A percentile compares a stretch with the other conserved stretches of the same genome.
Conservation (phyloP, 805 yeast species). For the Metschnikowia proteae region DNA sequence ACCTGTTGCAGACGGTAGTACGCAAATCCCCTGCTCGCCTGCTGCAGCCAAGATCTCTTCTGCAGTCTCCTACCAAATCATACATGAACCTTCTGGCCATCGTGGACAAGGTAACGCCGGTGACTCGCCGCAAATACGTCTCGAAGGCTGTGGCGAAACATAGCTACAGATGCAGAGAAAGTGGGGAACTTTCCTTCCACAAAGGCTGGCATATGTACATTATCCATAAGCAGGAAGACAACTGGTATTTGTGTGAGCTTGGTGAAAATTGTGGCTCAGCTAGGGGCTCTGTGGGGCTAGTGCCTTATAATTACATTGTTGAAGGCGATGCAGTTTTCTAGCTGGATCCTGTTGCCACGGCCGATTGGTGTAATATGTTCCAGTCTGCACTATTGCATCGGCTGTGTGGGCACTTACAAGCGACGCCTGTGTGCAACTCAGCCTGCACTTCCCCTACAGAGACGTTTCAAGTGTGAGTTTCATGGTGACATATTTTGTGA, state of each 20-base stretch:
- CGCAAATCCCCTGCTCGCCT: neutral
- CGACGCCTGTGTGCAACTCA: too few relatives aligned
- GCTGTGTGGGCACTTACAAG: too few relatives aligned
- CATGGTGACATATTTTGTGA: too few relatives aligned
- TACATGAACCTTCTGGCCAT: conserved; percentile 30
- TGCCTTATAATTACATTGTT: conserved; percentile 41
- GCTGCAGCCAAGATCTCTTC: conserved; percentile 21
- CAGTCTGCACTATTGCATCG: too few relatives aligned
- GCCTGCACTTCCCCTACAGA: too few relatives aligned
- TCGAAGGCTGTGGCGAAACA: conserved; percentile 39
- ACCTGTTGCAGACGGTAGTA: conserved; percentile 12
- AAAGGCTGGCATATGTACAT: conserved; percentile 42
- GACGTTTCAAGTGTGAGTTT: too few relatives aligned
- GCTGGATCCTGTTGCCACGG: too few relatives aligned
- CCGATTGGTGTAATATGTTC: too few relatives aligned
- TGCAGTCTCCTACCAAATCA: conserved; percentile 34
- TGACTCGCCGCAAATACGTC: conserved; percentile 26
- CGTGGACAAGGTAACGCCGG: conserved; percentile 30
- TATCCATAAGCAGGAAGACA: conserved; percentile 41
- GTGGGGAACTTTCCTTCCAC: conserved; percentile 38
- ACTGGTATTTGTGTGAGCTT: conserved; percentile 44
- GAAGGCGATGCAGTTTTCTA: conserved; percentile 27
- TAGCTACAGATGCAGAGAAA: conserved; percentile 38
- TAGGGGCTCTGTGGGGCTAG: conserved; percentile 37
- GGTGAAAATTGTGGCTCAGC: conserved; percentile 30